phyloP scores from a whole-genome alignment of 108 stramenopile species.

The Schizochytrium sp. region DNA sequence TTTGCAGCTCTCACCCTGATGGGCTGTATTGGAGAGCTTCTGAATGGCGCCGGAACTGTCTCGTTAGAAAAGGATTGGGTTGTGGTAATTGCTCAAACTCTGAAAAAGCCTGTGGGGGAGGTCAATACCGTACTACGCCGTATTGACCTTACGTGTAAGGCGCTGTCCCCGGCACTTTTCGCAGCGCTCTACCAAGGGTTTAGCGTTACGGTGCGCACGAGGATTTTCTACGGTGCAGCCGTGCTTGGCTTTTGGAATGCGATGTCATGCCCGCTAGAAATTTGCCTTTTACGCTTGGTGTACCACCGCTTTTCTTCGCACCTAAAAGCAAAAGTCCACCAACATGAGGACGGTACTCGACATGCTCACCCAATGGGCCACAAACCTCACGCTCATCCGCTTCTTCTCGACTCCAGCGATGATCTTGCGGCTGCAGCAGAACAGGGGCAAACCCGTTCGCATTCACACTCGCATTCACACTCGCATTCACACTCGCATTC shows the following conservation, averaged over 20 bases:
- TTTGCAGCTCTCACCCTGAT: not conserved
- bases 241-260: conserved; percentile 14
- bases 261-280: conserved; percentile 49
- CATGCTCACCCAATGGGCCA: conserved; percentile 17
- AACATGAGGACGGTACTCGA: conserved; percentile 34
- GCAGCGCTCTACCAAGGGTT: conserved; percentile 10
- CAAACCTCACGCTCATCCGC: not conserved
- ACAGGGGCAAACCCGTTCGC: too few species aligned
- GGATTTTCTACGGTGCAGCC: conserved; percentile 38
- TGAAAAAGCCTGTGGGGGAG: not conserved
- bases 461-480: too few species aligned
- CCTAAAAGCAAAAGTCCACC: not conserved
- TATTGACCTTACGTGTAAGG: conserved; percentile 24
- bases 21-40: conserved; percentile 46
- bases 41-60: conserved; percentile 19
- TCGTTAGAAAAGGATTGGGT: conserved; percentile 49
- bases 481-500: too few species aligned
- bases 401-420: not conserved
- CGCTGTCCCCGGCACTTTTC: not conserved
- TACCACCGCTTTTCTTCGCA: not conserved
- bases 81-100: not conserved
- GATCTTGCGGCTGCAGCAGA: too few species aligned
- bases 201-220: not conserved
- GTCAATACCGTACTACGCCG: conserved; percentile 38
- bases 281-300: conserved; percentile 27